Conservation (phyloP, 805 yeast species). For the Kodamaea kakaduensis region DNA sequence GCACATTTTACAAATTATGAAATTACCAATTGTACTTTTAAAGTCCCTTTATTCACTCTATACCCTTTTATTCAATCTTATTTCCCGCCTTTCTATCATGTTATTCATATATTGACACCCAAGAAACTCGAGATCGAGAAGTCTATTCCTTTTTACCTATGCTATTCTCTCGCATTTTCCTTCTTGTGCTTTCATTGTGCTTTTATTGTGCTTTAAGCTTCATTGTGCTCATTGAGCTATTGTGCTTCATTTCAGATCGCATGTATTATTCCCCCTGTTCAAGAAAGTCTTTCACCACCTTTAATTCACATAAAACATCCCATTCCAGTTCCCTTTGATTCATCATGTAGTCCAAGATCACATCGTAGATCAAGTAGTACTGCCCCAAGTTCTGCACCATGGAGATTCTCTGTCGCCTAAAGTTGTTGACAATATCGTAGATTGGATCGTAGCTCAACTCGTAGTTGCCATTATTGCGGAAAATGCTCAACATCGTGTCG, state of each 20-base stretch:
- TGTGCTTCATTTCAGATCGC: too few relatives aligned
- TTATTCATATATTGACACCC: too few relatives aligned
- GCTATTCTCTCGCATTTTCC: background rate
- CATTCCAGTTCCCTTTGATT: conserved; percentile 6
- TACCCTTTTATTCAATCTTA: too few relatives aligned
- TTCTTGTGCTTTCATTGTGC: too few relatives aligned
- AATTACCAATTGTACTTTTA: too few relatives aligned
- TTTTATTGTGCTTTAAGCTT: too few relatives aligned
- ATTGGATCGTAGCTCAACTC: conserved; percentile 36
- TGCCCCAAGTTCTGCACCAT: conserved; percentile 60
- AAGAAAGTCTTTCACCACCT: conserved; percentile 11
- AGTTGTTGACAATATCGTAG: conserved; percentile 42
- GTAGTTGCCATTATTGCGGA: conserved; percentile 13
- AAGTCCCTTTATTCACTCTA: too few relatives aligned
- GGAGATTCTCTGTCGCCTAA: conserved; percentile 50
- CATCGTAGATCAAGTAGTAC: conserved; percentile 48
- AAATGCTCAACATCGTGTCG: conserved; percentile 29
- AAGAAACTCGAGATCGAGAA: too few relatives aligned
- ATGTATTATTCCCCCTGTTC: background rate
- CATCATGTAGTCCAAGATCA: conserved; percentile 18
- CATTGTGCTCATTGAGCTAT: too few relatives aligned
- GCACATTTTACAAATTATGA: too few relatives aligned
- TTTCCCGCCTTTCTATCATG: too few relatives aligned
- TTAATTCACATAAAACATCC: conserved; percentile 11
- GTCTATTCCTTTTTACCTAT: background rate